Evolutionary conservation across 345 rosid species (phyloP).

Genomic region (Cardiospermum halicacabum): DNA sequence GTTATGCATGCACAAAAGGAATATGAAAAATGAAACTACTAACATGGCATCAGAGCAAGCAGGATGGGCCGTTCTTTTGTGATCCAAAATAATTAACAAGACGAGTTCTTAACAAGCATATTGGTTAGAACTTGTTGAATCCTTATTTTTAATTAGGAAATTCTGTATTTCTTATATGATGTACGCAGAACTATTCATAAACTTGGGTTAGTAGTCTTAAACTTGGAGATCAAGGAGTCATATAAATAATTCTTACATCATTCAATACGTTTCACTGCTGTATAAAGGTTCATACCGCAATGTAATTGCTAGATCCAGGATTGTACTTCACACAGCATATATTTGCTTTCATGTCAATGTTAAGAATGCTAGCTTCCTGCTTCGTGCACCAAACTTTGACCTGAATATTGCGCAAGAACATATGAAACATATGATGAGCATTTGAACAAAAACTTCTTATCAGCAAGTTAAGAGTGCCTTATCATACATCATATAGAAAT

Average conservation of each 20-base stretch:
- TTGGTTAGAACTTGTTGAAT: background rate
- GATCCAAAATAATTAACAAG: background rate
- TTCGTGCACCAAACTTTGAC: conserved; percentile 98
- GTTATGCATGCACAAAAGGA: background rate
- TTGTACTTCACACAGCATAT: conserved; percentile 97
- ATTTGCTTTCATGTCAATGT: conserved; percentile 98
- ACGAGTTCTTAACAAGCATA: background rate
- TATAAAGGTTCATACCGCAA: conserved; percentile 71
- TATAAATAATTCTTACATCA: no score
- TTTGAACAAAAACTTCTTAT: background rate
- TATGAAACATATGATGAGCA: conserved; percentile 8
- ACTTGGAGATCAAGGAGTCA: no score
- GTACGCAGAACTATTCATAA: no score
- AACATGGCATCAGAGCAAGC: background rate
- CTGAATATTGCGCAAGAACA: conserved; percentile 38
- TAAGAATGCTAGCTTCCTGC: conserved; percentile 89
- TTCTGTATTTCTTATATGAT: no score
- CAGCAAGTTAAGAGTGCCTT: background rate
- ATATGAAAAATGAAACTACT: background rate
- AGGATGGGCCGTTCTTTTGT: background rate
- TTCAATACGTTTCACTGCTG: no score
- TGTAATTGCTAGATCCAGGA: conserved; percentile 91
- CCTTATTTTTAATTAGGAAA: no score
- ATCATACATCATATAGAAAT: background rate
- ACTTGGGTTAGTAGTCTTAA: no score